Evolutionary conservation across 1,284 basidiomycete species (phyloP), one percentile per base, ranked within the genome.

Genomic region (Trichosporon sp.): DNA sequence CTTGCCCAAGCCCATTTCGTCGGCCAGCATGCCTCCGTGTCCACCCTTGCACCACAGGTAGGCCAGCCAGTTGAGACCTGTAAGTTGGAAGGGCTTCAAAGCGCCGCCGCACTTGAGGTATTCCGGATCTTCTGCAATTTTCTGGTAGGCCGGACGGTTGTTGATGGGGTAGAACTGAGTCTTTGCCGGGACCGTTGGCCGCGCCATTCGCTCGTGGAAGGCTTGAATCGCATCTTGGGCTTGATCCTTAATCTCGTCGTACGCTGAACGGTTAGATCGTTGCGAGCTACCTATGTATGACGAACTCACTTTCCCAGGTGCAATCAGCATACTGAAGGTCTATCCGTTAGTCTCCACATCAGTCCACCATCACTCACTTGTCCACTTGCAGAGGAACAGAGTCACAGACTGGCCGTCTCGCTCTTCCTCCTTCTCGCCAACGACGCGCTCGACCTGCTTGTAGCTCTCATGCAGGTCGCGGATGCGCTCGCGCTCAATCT

Each of bases 371-470:
- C 10, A 74, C 76, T 70, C 64, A 78, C 79, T 81, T 60, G 87
- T 89, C 96, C 96, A 99, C 82, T 99, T 99, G 88, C 91, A 92
- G 79, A 96, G 91, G 81, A 97, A 99, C 75, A 95, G 89, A 44
- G 89, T 86, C 19, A 82, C 73, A 10, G 68, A 40, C n/a, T 67
- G 69, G 56, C 86, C 87, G 37, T 87, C 85, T 23, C 81, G 80
- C 25, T 83, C 82, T 27, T 84, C 73, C 14, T 92, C 88, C 58
- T 93, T 88, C 74, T 95, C 88, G 8, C 89, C 85, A 58, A 99
- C 87, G 65, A 99, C 86, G 64, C 95, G 88, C 79, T 99, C 96
- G 54, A 97, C 92, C 9, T 87, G 89, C 81, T 92, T 92, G 84
- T 88, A 95, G 29, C 87, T 88, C 79, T 98, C 95, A 27, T 92